Evolutionary conservation across 768 basidiomycete species (phyloP).

Genomic region (Pholiota molesta): DNA sequence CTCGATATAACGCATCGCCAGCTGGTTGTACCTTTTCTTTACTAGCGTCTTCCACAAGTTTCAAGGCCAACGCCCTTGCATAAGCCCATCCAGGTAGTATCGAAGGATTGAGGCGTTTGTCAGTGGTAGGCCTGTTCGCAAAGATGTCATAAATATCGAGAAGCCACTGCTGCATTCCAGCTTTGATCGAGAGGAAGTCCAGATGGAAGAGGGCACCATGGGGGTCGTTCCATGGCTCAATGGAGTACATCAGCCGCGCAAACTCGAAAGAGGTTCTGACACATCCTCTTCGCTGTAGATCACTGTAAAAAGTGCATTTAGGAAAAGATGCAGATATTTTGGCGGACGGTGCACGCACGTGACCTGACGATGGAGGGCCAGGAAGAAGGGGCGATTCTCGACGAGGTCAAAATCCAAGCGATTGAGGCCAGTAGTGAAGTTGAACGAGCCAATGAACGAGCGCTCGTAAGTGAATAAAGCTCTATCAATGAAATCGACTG

Average conservation of each 20-base stretch:
- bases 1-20: no score
- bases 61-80: constrained; percentile 68
- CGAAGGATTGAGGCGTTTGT: constrained; percentile 49
- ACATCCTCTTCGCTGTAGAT: constrained; percentile 88
- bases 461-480: constrained; percentile 93
- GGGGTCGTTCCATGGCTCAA: constrained; percentile 89
- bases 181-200: constrained; percentile 84
- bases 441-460: constrained; percentile 85
- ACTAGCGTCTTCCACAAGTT: constrained; percentile 49
- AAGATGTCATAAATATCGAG: constrained; percentile 65
- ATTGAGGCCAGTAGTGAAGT: constrained; percentile 77
- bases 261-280: constrained; percentile 91
- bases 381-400: constrained; percentile 92
- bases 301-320: constrained; percentile 43
- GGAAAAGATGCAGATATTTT: neutral
- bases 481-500: constrained; percentile 89
- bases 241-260: constrained; percentile 77
- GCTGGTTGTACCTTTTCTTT: constrained; percentile 39
- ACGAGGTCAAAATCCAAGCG: constrained; percentile 89
- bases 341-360: constrained; percentile 50
- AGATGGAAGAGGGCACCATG: constrained; percentile 84
- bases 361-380: constrained; percentile 83
- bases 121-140: constrained; percentile 26
- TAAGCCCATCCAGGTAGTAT: constrained; percentile 81
- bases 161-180: constrained; percentile 81